Conservation (phyloP, 257 asterid genomes). For the Gardenia jasminoides region DNA sequence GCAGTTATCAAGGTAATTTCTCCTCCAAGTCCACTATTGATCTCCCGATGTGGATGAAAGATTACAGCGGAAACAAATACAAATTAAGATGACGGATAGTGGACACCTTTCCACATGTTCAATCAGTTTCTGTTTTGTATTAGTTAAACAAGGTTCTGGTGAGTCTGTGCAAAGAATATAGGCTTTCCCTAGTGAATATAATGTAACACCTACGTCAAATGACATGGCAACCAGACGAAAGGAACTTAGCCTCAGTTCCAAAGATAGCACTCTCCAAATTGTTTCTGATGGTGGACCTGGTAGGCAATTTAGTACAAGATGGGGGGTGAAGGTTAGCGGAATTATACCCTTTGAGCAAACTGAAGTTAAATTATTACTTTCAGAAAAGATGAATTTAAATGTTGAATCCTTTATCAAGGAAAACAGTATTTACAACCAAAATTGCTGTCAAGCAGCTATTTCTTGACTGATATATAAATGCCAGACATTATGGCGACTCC, state of each 20-base stretch:
- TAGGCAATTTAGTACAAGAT: too few species aligned
- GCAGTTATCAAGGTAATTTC: too few species aligned
- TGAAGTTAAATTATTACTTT: not conserved
- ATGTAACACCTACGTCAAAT: too few species aligned
- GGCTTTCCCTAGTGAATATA: too few species aligned
- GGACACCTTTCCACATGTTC: not conserved
- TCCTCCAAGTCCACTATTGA: not conserved
- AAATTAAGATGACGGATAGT: not conserved
- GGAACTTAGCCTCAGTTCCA: not conserved
- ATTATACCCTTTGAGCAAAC: too few species aligned
- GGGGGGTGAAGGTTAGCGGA: too few species aligned
- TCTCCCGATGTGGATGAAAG: not conserved
- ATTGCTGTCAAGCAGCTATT: constrained; percentile 29
- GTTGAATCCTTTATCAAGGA: not conserved
- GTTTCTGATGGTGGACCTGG: not conserved
- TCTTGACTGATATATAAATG: constrained; percentile 64
- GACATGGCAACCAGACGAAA: not conserved
- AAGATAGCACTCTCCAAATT: too few species aligned
- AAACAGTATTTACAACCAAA: not conserved
- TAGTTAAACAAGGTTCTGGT: not conserved
- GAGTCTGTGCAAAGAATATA: not conserved
- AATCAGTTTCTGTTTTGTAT: not conserved
- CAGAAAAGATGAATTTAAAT: not conserved
- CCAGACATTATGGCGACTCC: constrained; percentile 68
- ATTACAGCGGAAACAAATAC: not conserved